phyloP scores from a whole-genome alignment of 2,329 filamentous ascomycete species.

The Tolypocladium paradoxum region DNA sequence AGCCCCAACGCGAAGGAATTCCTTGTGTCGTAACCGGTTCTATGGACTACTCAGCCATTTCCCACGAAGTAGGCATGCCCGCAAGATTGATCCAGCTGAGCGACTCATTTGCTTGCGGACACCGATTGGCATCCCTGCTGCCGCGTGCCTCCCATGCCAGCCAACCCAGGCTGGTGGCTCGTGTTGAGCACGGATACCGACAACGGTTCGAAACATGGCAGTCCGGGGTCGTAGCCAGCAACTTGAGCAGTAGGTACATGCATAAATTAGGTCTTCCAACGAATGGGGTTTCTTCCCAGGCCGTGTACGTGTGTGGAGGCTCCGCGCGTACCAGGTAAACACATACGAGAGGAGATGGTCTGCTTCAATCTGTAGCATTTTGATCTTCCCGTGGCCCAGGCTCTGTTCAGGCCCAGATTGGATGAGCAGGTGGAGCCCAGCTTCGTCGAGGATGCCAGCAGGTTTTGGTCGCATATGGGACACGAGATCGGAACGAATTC shows the following conservation, averaged over 20 bases:
- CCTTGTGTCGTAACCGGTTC: background rate
- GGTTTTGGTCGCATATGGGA: background rate
- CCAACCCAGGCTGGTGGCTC: background rate
- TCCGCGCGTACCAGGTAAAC: background rate
- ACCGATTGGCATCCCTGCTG: background rate
- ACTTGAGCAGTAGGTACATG: background rate
- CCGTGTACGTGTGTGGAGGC: background rate
- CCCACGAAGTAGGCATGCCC: background rate
- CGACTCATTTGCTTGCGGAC: background rate
- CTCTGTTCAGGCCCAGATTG: background rate
- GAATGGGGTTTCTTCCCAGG: background rate
- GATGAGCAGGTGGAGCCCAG: background rate
- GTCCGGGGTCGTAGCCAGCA: background rate
- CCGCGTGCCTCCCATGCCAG: background rate
- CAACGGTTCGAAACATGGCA: background rate
- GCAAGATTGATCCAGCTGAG: background rate
- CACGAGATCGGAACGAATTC: background rate
- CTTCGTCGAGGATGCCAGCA: background rate
- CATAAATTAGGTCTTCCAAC: background rate
- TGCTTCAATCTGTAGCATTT: background rate
- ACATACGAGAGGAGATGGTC: background rate
- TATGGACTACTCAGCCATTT: background rate
- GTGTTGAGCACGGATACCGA: conserved; percentile 1
- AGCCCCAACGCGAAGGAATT: background rate
- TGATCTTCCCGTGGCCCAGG: background rate